phyloP scores from a whole-genome alignment of 2,329 filamentous ascomycete genomes.

The Teratosphaeria zuluensis region DNA sequence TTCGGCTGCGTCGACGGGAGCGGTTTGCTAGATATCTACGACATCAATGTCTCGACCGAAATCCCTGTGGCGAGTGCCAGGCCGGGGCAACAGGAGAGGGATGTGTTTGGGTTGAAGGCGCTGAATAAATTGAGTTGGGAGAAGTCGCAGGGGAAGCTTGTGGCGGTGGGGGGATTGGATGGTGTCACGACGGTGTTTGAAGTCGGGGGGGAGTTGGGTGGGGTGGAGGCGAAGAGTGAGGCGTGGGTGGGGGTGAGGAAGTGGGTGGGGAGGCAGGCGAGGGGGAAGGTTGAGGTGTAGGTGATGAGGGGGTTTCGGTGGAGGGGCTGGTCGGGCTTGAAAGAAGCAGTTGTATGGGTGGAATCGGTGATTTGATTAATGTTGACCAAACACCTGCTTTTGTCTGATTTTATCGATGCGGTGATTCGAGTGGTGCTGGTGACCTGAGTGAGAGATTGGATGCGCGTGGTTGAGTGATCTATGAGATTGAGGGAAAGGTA shows the following conservation, averaged over 20 bases:
- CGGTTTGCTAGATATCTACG: constrained; percentile 89
- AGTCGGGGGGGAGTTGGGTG: constrained; percentile 70
- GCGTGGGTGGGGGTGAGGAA: constrained; percentile 94
- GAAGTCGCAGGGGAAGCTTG: constrained; percentile 69
- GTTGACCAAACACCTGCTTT: too few relatives aligned
- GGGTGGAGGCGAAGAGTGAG: constrained; percentile 71
- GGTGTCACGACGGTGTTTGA: constrained; percentile 88
- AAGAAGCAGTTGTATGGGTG: too few relatives aligned
- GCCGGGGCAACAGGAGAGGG: constrained; percentile 28
- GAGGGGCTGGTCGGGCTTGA: too few relatives aligned
- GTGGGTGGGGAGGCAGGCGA: constrained; percentile 50
- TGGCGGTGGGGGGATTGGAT: constrained; percentile 87
- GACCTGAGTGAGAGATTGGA: too few relatives aligned
- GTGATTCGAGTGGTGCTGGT: too few relatives aligned
- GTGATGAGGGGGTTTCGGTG: background rate
- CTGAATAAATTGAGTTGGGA: constrained; percentile 96
- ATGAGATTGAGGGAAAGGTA: too few relatives aligned
- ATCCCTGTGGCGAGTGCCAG: constrained; percentile 71
- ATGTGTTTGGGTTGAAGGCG: constrained; percentile 48
- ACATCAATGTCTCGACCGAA: constrained; percentile 84
- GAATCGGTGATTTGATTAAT: too few relatives aligned
- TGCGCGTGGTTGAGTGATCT: too few relatives aligned
- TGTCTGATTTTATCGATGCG: too few relatives aligned
- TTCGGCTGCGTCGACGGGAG: constrained; percentile 92
- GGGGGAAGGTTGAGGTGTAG: background rate